Evolutionary conservation across 1,284 basidiomycete species (phyloP), one percentile per base, ranked within the genome.

Genomic region (Pholiota adiposa): DNA sequence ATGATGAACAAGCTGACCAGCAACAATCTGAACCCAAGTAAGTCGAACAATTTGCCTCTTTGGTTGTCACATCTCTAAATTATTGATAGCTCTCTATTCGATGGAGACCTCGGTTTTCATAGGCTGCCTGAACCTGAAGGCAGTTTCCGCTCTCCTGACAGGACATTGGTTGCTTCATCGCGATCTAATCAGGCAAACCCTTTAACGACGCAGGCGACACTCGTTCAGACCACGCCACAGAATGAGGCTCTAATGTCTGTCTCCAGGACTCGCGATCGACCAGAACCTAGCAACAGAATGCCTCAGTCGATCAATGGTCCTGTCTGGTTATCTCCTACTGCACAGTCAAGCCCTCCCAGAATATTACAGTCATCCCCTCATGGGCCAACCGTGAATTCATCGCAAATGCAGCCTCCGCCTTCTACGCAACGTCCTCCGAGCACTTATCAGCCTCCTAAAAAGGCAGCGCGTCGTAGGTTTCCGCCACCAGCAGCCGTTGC

Each of bases 381-480:
- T 43, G 16, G 18, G 18, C 7, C 33, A 11, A 18, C 5, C 4
- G 12, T 40, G 4, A 19, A 9, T 23, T 31, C 49, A 9, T 21
- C 52, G 8, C 33, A 48, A 27, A 27, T 36, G 18, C 21, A 52
- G 3, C 12, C 43, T 50, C 34, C 52, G 4, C 34, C 54, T 29
- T 8, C 58, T 5, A n/a, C 18, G 19, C 33, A 41, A 12, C 51
- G 14, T 6, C 44, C 50, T 19, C 38, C 52, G 9, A 57, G 34
- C 25, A 18, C 49, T 14, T 46, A 38, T 23, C 46, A 55, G 34
- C 40, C 21, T 3, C 63, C 55, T 2, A 58, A 16, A 23, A 64
- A 50, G 49, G 63, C 60, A 34, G 60, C 63, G 2, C 60, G 60
- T 40, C 55, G 63, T 21, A 46, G 43, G 25, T 60, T 60, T 11